phyloP scores from a whole-genome alignment of 2,329 filamentous ascomycete species.

The Ceratocystis albifundus region DNA sequence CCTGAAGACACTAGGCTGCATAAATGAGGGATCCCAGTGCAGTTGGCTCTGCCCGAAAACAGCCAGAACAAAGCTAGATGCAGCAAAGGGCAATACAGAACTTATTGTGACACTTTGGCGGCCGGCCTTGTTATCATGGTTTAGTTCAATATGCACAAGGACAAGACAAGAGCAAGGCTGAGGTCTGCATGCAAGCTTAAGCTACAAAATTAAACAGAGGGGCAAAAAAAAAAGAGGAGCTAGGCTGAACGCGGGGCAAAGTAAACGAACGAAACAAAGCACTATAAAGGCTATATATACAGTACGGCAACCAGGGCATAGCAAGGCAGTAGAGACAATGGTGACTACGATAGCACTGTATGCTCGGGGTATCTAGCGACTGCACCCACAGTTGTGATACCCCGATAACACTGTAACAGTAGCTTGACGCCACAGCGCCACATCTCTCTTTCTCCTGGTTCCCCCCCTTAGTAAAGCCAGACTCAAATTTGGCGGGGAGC shows the following conservation, averaged over 20 bases:
- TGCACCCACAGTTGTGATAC: neutral
- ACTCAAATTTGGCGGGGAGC: constrained; percentile 20
- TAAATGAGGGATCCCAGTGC: neutral
- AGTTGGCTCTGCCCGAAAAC: neutral
- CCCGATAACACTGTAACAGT: neutral
- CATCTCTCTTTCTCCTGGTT: constrained; percentile 2
- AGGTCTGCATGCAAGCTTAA: neutral
- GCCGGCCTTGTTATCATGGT: neutral
- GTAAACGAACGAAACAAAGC: constrained; percentile 4
- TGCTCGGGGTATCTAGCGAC: neutral
- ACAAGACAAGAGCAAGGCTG: neutral
- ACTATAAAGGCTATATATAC: too few species aligned
- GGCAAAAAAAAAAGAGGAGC: constrained; percentile 6
- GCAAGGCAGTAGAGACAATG: neutral
- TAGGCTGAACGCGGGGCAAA: constrained; percentile 12
- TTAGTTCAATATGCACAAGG: neutral
- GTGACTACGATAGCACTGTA: neutral
- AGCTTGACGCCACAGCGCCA: constrained; percentile 1
- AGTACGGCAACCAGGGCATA: neutral
- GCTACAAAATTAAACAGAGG: neutral
- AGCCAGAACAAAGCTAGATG: neutral
- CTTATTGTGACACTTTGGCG: neutral
- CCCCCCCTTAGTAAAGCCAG: constrained; percentile 7
- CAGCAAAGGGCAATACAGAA: neutral
- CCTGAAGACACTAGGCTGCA: neutral